Percentiles rank a stretch among this genome's conserved stretches.
Conservation (phyloP, 306 rosid genomes). For the Echinosophora koreensis region DNA sequence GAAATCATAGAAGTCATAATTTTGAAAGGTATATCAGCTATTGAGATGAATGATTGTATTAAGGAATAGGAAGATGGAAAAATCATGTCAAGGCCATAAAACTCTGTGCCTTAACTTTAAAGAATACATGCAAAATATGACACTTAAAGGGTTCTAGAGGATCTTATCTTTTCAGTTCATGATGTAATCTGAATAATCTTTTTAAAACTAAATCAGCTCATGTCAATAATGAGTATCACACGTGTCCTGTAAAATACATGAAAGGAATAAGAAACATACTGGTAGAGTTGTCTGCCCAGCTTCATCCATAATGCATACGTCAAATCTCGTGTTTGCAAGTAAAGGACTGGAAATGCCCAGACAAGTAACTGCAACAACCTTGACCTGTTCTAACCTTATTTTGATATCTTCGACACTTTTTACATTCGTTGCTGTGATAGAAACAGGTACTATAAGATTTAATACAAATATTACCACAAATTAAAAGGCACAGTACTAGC, state of each 20-base stretch:
- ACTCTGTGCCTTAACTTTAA: not conserved
- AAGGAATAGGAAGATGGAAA: no score
- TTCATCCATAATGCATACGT: conserved; percentile 98
- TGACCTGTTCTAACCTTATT: conserved; percentile 77
- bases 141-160: not conserved
- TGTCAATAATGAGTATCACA: conserved; percentile 20
- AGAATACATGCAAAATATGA: not conserved
- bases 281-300: conserved; percentile 99
- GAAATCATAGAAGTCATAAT: not conserved
- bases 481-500: conserved; percentile 13
- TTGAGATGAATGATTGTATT: no score
- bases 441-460: conserved; percentile 44
- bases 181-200: not conserved
- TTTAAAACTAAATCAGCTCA: conserved; percentile 13
- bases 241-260: conserved; percentile 9
- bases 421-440: conserved; percentile 59
- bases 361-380: conserved; percentile 95
- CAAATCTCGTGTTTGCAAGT: conserved; percentile 81
- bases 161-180: not conserved
- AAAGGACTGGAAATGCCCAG: conserved; percentile 84
- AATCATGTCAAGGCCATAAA: not conserved
- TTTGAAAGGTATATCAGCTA: not conserved
- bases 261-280: conserved; percentile 60
- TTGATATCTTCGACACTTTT: conserved; percentile 74
- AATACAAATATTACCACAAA: conserved; percentile 38